A percentile compares a stretch with the other conserved stretches of the same genome.
Evolutionary conservation across 257 asterid genomes (phyloP).

Genomic region (Schizonepeta tenuifolia): DNA sequence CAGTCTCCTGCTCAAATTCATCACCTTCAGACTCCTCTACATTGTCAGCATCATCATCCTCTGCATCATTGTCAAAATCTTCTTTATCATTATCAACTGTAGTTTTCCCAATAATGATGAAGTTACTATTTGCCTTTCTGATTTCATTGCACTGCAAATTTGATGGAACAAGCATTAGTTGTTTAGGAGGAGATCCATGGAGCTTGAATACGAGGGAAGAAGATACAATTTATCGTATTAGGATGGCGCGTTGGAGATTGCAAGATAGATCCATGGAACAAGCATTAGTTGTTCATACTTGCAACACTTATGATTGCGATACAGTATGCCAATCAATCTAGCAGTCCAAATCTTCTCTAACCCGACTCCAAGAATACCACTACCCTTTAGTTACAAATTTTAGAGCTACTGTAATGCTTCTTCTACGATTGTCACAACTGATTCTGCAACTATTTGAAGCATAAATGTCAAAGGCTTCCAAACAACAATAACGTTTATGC

Average conservation of each 20-base stretch:
- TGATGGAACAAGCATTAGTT: not conserved
- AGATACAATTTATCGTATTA: not conserved
- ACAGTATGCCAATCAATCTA: not conserved
- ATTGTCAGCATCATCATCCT: conserved; percentile 89
- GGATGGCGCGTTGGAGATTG: not conserved
- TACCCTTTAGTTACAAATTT: not conserved
- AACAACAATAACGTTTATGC: not conserved
- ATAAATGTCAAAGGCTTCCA: not conserved
- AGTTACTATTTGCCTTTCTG: conserved; percentile 68
- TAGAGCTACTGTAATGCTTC: conserved; percentile 16
- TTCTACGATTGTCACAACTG: not conserved
- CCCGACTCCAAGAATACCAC: not conserved
- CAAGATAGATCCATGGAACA: too few relatives aligned
- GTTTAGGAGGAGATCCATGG: not conserved
- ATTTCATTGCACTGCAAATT: conserved; percentile 71
- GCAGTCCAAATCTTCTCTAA: not conserved
- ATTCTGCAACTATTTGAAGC: not conserved
- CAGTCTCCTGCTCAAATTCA: conserved; percentile 94
- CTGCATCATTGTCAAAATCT: conserved; percentile 84
- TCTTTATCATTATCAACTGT: conserved; percentile 75
- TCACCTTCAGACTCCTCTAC: conserved; percentile 94
- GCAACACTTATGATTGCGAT: not conserved
- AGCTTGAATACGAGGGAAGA: not conserved
- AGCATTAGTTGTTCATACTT: not conserved
- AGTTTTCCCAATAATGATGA: conserved; percentile 69